Evolutionary conservation across 2,329 filamentous ascomycete species (phyloP), one percentile per base, ranked within the genome.

Genomic region (Aquanectria penicillioides): DNA sequence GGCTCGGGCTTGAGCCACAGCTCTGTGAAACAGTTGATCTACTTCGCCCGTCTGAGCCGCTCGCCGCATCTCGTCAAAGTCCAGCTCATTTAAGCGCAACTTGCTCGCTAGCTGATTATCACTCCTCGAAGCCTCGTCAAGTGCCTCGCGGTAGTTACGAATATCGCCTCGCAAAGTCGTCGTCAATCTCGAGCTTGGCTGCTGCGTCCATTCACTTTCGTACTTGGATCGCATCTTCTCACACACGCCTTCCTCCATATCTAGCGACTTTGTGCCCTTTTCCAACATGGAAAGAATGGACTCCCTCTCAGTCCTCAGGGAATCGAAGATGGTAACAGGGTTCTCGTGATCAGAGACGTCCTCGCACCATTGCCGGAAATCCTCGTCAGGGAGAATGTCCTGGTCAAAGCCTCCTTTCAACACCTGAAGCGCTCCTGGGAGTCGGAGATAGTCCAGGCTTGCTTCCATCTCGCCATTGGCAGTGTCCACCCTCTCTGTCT

Each of bases 191-290:
- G 92, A 92, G 73, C 94, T 98, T 10, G 95, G 95, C 71, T 99
- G 95, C 71, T 99, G 95, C 15, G 93, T 97, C 95, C 95, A 99
- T 52, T 98, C 94, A 23, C 84, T 85, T 53, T 94, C 94, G 73
- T 98, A 98, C 74, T 99, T 99, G 11, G 93, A 96, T 41, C 95
- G 87, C 95, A 99, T 99, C 81, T 98, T 99, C 75, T 99, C 95
- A 74, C 95, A 99, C 0, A 98, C 92, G 54, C 92, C 96, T 78
- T 98, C 96, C 75, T 99, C 95, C 88, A 95, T 93, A 67, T 99
- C 95, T 36, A 99, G 79, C 70, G 96, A 91, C 74, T 97, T 97
- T 53, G 89, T 88, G 68, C 92, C 92, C 56, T 86, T 86, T 55
- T 97, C 93, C 54, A 99, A 76, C 3, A 88, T 85, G 3, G 83